Evolutionary conservation across 2,329 filamentous ascomycete species (phyloP), one percentile per base, ranked within the genome.

Genomic region (Talaromyces islandicus): DNA sequence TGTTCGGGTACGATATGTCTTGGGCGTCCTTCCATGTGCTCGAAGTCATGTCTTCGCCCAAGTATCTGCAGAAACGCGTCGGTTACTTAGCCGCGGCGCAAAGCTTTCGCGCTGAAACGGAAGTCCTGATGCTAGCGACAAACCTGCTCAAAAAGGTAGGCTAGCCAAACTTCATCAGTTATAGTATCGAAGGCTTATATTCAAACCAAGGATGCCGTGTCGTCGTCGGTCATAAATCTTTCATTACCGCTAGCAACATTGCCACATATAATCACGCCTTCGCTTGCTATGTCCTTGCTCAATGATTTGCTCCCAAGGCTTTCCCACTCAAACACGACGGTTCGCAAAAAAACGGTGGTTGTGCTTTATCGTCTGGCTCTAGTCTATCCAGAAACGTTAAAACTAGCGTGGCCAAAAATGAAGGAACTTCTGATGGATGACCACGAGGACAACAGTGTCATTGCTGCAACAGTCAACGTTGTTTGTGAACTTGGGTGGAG

Each of bases 1-100:
- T 99, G 94, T 92, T 97, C 67, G 94, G 94, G 14, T 90, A 97
- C 73, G 94, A 97, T 77, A 99, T 99, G 94, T 97, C 93, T 3
- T 99, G 94, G 94, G 94, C 94, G 4, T 92, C 92, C 12, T 99
- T 99, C 78, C 91, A 99, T 74, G 93, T 97, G 57, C 87, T 99
- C 54, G 94, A 99, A 78, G 94, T 99, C 77, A 99, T 99, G 94
- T 96, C 92, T 41, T 96, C 91, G 43, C 83, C 89, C 54, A 97
- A 97, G 73, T 96, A 96, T 74, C 84, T 92, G 66, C 93, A 97
- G 76, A 99, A 99, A 78, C 85, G 93, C 65, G 91, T 97, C 51
- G 94, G 93, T 60, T 99, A 99, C 74, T 82, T 99, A 21, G 93
- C 90, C 14, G 94, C 94, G 9, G 92, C 96, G 30, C 94, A 99